Conservation (phyloP, 371 early-diverging fungal genomes). For the Rhizomucor miehei region DNA sequence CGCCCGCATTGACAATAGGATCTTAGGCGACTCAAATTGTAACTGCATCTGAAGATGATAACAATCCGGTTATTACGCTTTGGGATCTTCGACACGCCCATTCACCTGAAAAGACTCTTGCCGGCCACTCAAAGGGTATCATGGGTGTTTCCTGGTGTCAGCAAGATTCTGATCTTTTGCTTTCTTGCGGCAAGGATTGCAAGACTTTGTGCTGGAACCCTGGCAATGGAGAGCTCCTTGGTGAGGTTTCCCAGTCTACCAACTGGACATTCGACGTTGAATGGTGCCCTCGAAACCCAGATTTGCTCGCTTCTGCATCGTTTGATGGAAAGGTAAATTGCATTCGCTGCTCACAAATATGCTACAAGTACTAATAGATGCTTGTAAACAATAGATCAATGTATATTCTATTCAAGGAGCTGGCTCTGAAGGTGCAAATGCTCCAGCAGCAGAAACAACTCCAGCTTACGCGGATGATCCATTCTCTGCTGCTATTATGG, state of each 20-base stretch:
- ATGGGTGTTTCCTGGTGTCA: constrained; percentile 91
- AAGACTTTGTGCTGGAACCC: constrained; percentile 93
- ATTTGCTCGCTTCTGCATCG: constrained; percentile 78
- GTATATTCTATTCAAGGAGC: constrained; percentile 79
- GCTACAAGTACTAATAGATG: not conserved
- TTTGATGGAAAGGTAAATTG: constrained; percentile 79
- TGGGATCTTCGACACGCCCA: constrained; percentile 96
- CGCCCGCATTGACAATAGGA: not conserved
- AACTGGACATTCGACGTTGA: constrained; percentile 94
- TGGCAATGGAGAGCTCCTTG: constrained; percentile 62
- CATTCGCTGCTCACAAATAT: no score
- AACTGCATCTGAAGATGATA: constrained; percentile 89
- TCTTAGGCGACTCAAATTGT: constrained; percentile 88
- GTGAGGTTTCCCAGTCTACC: constrained; percentile 72
- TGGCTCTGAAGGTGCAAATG: constrained; percentile 7
- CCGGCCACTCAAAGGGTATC: constrained; percentile 86
- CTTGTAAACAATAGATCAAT: constrained; percentile 43
- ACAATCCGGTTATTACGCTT: constrained; percentile 76
- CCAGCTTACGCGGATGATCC: constrained; percentile 61
- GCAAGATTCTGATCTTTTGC: constrained; percentile 84
- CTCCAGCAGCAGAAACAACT: constrained; percentile 18
- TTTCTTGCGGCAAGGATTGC: constrained; percentile 91
- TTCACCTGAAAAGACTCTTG: constrained; percentile 77
- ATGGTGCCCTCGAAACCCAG: constrained; percentile 93
- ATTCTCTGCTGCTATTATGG: constrained; percentile 51